Evolutionary conservation across 306 rosid species (phyloP).

Genomic region (Lathyrus tuberosus): DNA sequence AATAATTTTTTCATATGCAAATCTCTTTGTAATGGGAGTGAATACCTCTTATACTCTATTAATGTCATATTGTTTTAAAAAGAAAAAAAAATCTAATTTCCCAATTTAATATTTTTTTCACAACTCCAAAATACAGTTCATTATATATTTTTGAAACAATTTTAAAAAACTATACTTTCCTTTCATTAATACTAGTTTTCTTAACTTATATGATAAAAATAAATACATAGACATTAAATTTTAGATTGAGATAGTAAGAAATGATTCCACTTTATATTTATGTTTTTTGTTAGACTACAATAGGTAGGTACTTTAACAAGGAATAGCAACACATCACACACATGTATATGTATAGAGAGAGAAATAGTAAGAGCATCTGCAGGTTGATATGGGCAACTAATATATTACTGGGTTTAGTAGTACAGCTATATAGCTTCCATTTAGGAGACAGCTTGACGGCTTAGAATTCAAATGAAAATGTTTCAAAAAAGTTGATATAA

Average conservation of each 20-base stretch:
- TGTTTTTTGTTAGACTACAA: conserved; percentile 35
- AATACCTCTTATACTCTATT: too few relatives aligned
- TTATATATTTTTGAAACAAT: too few relatives aligned
- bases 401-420: conserved; percentile 36
- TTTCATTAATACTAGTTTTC: too few relatives aligned
- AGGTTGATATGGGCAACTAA: conserved; percentile 43
- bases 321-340: conserved; percentile 41
- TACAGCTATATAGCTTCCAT: conserved; percentile 58
- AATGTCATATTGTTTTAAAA: too few relatives aligned
- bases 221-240: too few relatives aligned
- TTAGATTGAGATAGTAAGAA: neutral
- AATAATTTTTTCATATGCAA: too few relatives aligned
- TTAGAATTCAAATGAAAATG: conserved; percentile 35
- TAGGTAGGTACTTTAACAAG: conserved; percentile 37
- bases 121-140: too few relatives aligned
- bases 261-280: neutral
- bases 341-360: neutral
- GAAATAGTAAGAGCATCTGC: conserved; percentile 27
- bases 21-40: too few relatives aligned
- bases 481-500: neutral
- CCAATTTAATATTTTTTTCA: too few relatives aligned
- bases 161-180: too few relatives aligned
- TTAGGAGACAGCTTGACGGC: conserved; percentile 67
- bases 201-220: too few relatives aligned
- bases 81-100: too few relatives aligned